Conservation (phyloP, 1,284 basidiomycete genomes). For the Malassezia furfur region DNA sequence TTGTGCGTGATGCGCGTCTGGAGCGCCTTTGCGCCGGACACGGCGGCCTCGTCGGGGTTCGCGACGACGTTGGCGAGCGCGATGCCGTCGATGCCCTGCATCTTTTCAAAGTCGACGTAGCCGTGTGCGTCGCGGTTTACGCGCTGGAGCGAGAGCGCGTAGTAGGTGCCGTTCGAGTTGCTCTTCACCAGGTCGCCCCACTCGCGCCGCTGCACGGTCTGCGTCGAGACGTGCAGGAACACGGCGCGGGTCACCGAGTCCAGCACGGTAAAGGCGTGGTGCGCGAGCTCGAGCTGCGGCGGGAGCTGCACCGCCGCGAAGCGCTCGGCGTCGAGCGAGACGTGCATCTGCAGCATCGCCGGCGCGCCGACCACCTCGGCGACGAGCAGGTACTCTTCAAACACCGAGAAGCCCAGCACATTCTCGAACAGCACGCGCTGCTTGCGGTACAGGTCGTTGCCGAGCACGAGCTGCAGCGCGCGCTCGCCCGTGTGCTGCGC, state of each 20-base stretch:
- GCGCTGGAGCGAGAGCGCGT: constrained; percentile 69
- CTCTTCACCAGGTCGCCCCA: constrained; percentile 90
- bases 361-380: constrained; percentile 60
- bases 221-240: constrained; percentile 91
- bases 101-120: constrained; percentile 96
- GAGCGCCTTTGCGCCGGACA: constrained; percentile 67
- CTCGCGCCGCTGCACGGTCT: constrained; percentile 61
- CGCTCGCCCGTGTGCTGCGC: constrained; percentile 22
- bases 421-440: constrained; percentile 65
- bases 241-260: constrained; percentile 87
- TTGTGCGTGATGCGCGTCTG: constrained; percentile 90
- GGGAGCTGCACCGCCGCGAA: constrained; percentile 85
- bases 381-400: constrained; percentile 87
- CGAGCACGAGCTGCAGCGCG: constrained; percentile 68
- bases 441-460: constrained; percentile 68
- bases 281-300: constrained; percentile 72
- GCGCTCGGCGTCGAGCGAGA: constrained; percentile 75
- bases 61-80: constrained; percentile 81
- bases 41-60: constrained; percentile 66
- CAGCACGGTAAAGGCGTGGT: constrained; percentile 83
- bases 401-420: constrained; percentile 89
- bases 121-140: constrained; percentile 80
- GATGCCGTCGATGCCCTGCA: constrained; percentile 89
- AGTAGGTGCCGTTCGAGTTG: constrained; percentile 97
- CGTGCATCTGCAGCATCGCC: constrained; percentile 56